Evolutionary conservation across 2,329 filamentous ascomycete species (phyloP).

Genomic region (Leptoxyphium fumago): DNA sequence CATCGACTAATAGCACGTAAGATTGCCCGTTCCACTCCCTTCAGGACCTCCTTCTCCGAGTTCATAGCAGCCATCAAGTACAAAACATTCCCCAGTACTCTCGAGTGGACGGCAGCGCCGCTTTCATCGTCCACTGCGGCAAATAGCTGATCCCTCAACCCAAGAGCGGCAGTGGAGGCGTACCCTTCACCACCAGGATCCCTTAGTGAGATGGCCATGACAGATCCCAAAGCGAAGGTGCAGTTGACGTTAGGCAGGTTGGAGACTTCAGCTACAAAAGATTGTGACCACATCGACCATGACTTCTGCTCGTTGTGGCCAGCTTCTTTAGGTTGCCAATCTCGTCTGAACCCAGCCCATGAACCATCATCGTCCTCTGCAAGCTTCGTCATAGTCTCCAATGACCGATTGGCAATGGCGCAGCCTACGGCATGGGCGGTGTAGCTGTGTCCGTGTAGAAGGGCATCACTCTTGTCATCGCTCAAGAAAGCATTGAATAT

Average conservation of each 20-base stretch:
- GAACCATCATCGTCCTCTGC: slow-evolving; percentile 30
- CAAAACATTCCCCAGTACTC: slow-evolving; percentile 46
- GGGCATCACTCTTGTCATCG: slow-evolving; percentile 59
- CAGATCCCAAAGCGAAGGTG: slow-evolving; percentile 59
- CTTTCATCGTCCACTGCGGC: slow-evolving; percentile 16
- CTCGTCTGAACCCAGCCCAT: slow-evolving; percentile 42
- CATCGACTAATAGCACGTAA: slow-evolving; percentile 17
- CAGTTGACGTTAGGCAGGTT: slow-evolving; percentile 41
- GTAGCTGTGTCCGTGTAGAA: slow-evolving; percentile 77
- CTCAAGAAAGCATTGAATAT: slow-evolving; percentile 61
- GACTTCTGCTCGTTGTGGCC: slow-evolving; percentile 3
- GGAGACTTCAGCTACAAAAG: slow-evolving; percentile 46
- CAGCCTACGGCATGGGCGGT: slow-evolving; percentile 74
- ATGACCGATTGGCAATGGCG: slow-evolving; percentile 55
- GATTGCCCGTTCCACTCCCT: slow-evolving; percentile 26
- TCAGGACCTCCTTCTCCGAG: slow-evolving; percentile 28
- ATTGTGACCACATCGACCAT: slow-evolving; percentile 60
- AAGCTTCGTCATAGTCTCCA: slow-evolving; percentile 46
- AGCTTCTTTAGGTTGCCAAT: slow-evolving; percentile 26
- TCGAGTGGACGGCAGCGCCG: slow-evolving; percentile 37
- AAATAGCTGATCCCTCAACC: slow-evolving; percentile 36
- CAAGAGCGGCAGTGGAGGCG: slow-evolving; percentile 39
- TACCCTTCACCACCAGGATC: slow-evolving; percentile 39
- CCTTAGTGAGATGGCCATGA: slow-evolving; percentile 50
- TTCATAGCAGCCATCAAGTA: slow-evolving; percentile 47